Base-by-base conservation (phyloP, 1,284 basidiomycete species). In the Ceratobasidium sp. region DNA sequence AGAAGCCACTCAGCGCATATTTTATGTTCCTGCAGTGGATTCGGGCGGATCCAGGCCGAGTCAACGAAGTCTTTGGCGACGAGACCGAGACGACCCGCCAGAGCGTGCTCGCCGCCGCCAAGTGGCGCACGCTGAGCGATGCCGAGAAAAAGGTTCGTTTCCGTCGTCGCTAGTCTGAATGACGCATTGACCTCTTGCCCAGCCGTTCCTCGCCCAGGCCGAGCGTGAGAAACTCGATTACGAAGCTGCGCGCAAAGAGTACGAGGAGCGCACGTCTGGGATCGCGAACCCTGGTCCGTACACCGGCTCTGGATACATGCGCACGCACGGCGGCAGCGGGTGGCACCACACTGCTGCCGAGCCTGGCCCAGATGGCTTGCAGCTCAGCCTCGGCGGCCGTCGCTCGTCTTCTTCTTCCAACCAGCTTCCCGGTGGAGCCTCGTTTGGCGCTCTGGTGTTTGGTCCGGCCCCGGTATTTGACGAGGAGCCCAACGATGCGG, bases 21-120 rank as follows among this genome's bases (percentile, higher is more conserved):
- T 98, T 98, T 81, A 93, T 97, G 90, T 98, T 97, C 87, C 85
- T 98, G 79, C 95, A 96, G 83, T 90, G 91, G 65, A 96, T 97
- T 81, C 89, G 95, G 78, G 89, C 91, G 62, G 91, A 94, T 77
- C 89, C 90, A 15, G 86, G 87, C 54, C 85, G 95, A 44, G 92
- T 95, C 22, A 87, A 85, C 79, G 91, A 92, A 29, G 91, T 98
- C 19, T 97, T 97, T 85, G 94, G 93, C n/a, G 92, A 94, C 69
- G 96, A 97, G 85, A 92, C 90, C 59, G 96, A 97, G 85, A 97
- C 97, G 2, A 97, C 96, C 51, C 94, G 94, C 85, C 97, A 98
- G 86, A 96, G 95, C 84, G 95, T 97, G 2, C 87, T 98, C 68
- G 96, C 96, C 69, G 96, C 96, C 64, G 91, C 92, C 78, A 93